Evolutionary conservation across 1,284 basidiomycete genomes (phyloP), one percentile per base, ranked within the genome.

Genomic region (Bjerkandera adusta): DNA sequence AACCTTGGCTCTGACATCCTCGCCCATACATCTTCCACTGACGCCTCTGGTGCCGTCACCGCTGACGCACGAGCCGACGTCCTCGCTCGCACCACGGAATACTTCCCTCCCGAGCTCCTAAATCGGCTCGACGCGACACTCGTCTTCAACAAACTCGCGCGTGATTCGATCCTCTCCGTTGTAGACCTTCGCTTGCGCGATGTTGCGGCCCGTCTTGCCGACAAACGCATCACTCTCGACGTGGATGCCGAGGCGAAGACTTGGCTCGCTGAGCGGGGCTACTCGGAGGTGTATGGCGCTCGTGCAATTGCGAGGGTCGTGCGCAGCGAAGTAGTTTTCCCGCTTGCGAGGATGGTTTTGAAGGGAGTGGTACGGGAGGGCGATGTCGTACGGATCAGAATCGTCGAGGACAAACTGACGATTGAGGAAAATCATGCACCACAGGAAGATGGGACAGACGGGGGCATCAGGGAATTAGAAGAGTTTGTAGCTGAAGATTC

Each of bases 61-160:
- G 61, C 72, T 1, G 68, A 73, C 40, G 85, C 91, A 11, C 79
- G 76, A 43, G 63, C 75, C 4, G 75, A 82, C 50, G 91, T 97
- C n/a, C 69, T 95, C 18, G 77, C 80, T 48, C 77, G 86, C 25
- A 89, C 91, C 0, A 71, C 80, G 4, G 79, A 82, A 50, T 83
- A 85, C 66, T 96, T 95, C 76, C 85, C 92, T 13, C 94, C 94
- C 0, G 94, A 97, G 66, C 76, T 97, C 1, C 75, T 94, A 48
- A 95, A 96, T 64, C 84, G 92, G 10, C 77, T 96, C 44, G 92
- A 96, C 64, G 85, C 90, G 10, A 86, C 89, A 63, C 71, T 89
- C 20, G 87, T 95, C 12, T 96, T 97, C 73, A 94, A 95, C 72
- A 92, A 91, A 59, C 81, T 95, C 10, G 85, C 89, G 2, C 77